phyloP scores from a whole-genome alignment of 352 stramenopile genomes.

The Phytophthora ohioensis region DNA sequence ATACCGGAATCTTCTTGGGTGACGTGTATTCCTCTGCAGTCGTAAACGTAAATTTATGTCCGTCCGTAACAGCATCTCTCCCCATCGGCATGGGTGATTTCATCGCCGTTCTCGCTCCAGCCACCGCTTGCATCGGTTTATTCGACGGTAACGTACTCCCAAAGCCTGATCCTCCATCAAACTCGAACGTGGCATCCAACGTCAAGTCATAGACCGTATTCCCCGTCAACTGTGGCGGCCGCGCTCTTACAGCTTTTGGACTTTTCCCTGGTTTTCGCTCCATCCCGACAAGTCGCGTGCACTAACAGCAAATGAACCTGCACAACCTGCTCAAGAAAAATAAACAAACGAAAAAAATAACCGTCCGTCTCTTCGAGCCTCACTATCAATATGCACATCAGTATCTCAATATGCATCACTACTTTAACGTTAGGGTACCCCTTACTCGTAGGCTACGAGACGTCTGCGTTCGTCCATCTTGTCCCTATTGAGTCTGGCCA shows the following conservation, averaged over 20 bases:
- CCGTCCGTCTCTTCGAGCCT: not conserved
- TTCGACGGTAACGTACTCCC: slow-evolving; percentile 66
- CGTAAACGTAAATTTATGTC: slow-evolving; percentile 79
- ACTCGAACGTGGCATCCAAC: slow-evolving; percentile 74
- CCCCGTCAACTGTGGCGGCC: slow-evolving; percentile 9
- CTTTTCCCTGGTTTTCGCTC: slow-evolving; percentile 12
- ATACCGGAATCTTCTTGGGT: slow-evolving; percentile 81
- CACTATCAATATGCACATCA: slow-evolving; percentile 2
- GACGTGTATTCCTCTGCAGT: slow-evolving; percentile 73
- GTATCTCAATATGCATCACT: not conserved
- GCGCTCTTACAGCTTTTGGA: slow-evolving; percentile 12
- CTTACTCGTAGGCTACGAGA: slow-evolving; percentile 37
- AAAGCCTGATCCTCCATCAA: slow-evolving; percentile 74
- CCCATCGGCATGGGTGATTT: slow-evolving; percentile 27
- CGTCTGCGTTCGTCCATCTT: slow-evolving; percentile 71
- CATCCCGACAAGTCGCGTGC: slow-evolving; percentile 31
- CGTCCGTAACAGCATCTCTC: slow-evolving; percentile 4
- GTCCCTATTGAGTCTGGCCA: slow-evolving; percentile 79
- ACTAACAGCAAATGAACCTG: not conserved
- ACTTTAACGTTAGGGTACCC: not conserved
- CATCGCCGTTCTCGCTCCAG: slow-evolving; percentile 23
- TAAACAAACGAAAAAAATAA: slow-evolving; percentile 14
- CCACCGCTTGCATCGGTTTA: slow-evolving; percentile 55
- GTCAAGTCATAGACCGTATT: slow-evolving; percentile 59
- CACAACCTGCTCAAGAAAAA: not conserved